These are phyloP conservation scores for Durio zibethinus DNA, from an alignment of 345 rosid species.

Conservation along the genomic window DNA sequence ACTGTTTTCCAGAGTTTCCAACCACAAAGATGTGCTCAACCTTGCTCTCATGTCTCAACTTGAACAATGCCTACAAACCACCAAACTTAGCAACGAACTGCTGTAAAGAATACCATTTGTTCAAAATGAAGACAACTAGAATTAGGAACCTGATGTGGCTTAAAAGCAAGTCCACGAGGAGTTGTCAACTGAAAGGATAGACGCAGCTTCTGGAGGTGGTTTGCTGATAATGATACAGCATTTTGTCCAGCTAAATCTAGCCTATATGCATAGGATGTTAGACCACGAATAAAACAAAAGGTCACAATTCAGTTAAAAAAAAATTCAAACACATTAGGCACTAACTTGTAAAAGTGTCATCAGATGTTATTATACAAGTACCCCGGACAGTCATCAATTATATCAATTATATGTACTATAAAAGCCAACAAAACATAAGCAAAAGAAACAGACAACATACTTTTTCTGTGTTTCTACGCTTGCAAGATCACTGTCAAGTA, in stretches of 20 bases:
- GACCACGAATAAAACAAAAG: not conserved
- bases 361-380: not conserved
- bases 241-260: slow-evolving; percentile 65
- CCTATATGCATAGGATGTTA: slow-evolving; percentile 32
- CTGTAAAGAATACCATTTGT: not conserved
- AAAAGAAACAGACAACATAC: slow-evolving; percentile 33
- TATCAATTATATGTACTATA: not conserved
- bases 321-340: not conserved
- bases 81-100: slow-evolving; percentile 29
- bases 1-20: slow-evolving; percentile 65
- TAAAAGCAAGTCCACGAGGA: slow-evolving; percentile 64
- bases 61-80: slow-evolving; percentile 76
- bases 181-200: slow-evolving; percentile 68
- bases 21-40: slow-evolving; percentile 87
- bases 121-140: slow-evolving; percentile 2
- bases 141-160: slow-evolving; percentile 85
- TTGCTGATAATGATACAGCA: slow-evolving; percentile 68
- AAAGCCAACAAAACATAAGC: not conserved
- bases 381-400: not conserved
- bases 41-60: slow-evolving; percentile 76
- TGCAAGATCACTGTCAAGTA: slow-evolving; percentile 86
- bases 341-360: not conserved
- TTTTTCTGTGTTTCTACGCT: slow-evolving; percentile 67
- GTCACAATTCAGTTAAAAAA: not conserved
- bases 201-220: slow-evolving; percentile 92